Evolutionary conservation across 176 grass and related monocot genomes (phyloP).

Genomic region (Bolboschoenus planiculmis): DNA sequence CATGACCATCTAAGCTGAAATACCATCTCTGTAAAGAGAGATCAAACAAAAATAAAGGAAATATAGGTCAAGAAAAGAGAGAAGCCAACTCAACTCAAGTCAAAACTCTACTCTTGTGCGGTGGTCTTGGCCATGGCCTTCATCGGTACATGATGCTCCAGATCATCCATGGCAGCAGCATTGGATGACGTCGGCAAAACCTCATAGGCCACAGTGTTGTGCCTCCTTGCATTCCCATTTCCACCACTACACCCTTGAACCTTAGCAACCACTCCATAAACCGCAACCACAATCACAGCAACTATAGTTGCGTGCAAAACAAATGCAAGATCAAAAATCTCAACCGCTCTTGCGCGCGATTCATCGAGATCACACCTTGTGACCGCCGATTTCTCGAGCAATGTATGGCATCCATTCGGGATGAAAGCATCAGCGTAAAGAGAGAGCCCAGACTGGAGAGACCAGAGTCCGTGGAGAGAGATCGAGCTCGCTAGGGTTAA

Average conservation of each 20-base stretch:
- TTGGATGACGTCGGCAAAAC: conserved; percentile 10
- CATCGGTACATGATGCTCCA: conserved; percentile 27
- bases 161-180: conserved; percentile 8
- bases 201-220: background rate
- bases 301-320: background rate
- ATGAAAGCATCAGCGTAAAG: conserved; percentile 13
- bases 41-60: background rate
- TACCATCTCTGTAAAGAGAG: background rate
- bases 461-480: conserved; percentile 17
- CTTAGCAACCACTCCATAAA: conserved; percentile 13
- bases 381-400: conserved; percentile 17
- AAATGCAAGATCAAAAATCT: conserved; percentile 19
- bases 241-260: conserved; percentile 1
- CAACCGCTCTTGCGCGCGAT: conserved; percentile 10
- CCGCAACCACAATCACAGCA: background rate
- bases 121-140: conserved; percentile 9
- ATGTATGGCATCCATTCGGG: conserved; percentile 6
- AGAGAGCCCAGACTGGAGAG: conserved; percentile 18
- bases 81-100: conserved; percentile 8
- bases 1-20: background rate
- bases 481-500: background rate
- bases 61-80: background rate
- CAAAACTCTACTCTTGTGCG: conserved; percentile 10
- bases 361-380: conserved; percentile 15
- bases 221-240: conserved; percentile 26